phyloP scores from a whole-genome alignment of 2,329 filamentous ascomycete species.

The Parafenestella ontariensis region DNA sequence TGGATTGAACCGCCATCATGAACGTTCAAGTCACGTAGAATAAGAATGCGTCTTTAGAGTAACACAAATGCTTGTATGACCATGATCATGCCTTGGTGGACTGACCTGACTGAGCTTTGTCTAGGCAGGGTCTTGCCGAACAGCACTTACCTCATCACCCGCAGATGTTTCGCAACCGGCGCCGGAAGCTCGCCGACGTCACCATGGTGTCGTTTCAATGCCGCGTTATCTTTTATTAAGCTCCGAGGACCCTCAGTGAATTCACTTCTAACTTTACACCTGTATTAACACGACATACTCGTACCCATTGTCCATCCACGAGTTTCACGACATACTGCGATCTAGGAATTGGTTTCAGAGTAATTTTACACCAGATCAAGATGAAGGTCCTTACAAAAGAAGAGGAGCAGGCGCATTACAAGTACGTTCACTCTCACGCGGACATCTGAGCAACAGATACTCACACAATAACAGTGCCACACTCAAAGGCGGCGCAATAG shows the following conservation, averaged over 20 bases:
- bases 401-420: slow-evolving; percentile 88
- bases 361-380: slow-evolving; percentile 11
- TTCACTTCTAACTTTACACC: background rate
- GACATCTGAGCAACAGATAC: background rate
- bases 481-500: slow-evolving; percentile 78
- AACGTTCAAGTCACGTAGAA: background rate
- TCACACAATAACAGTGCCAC: slow-evolving; percentile 62
- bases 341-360: background rate
- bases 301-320: background rate
- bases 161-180: slow-evolving; percentile 23
- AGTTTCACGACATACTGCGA: background rate
- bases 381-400: slow-evolving; percentile 98
- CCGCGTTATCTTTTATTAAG: slow-evolving; percentile 39
- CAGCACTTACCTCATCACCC: slow-evolving; percentile 31
- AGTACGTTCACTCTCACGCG: slow-evolving; percentile 51
- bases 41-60: background rate
- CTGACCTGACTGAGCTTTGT: slow-evolving; percentile 19
- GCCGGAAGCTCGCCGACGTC: slow-evolving; percentile 47
- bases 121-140: slow-evolving; percentile 35
- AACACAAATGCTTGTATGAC: slow-evolving; percentile 10
- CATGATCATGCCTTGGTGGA: slow-evolving; percentile 25
- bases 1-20: background rate
- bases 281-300: background rate
- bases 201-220: slow-evolving; percentile 38
- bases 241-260: slow-evolving; percentile 5